These are phyloP conservation scores for Canna indica DNA, from an alignment of 176 grass and related monocot species.

Conservation along the genomic window DNA sequence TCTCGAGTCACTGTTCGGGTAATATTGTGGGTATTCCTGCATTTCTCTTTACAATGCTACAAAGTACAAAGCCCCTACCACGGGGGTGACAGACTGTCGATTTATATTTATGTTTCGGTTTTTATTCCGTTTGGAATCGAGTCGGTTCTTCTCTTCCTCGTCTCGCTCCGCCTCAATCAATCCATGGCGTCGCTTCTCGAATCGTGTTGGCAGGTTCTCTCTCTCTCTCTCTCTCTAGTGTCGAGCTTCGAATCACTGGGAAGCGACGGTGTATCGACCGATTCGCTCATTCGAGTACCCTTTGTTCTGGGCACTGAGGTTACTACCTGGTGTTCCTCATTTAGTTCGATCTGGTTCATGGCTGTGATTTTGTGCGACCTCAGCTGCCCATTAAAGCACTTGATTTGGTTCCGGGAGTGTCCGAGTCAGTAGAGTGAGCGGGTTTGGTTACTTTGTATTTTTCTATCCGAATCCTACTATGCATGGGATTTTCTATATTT, in stretches of 20 bases:
- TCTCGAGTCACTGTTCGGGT: too few species aligned
- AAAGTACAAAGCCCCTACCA: too few species aligned
- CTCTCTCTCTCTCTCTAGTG: not conserved
- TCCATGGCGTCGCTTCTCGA: conserved; percentile 11
- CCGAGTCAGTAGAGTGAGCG: too few species aligned
- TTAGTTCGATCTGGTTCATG: not conserved
- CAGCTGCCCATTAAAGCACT: too few species aligned
- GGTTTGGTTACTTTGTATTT: too few species aligned
- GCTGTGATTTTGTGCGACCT: not conserved
- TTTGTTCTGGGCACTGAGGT: not conserved
- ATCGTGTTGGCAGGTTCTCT: conserved; percentile 3
- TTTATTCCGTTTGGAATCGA: not conserved
- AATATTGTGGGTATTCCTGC: too few species aligned
- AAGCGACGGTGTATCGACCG: not conserved
- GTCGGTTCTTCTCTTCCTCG: not conserved
- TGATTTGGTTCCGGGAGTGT: too few species aligned
- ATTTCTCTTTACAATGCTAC: too few species aligned
- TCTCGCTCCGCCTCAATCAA: not conserved
- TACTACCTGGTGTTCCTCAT: not conserved
- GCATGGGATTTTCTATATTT: too few species aligned
- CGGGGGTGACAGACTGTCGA: not conserved
- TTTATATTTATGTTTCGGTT: not conserved
- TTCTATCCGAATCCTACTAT: too few species aligned
- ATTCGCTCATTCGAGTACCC: too few species aligned
- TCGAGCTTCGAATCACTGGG: not conserved